Evolutionary conservation across 495 filamentous ascomycete species (phyloP).

Genomic region (Aspergillus cavernicola): DNA sequence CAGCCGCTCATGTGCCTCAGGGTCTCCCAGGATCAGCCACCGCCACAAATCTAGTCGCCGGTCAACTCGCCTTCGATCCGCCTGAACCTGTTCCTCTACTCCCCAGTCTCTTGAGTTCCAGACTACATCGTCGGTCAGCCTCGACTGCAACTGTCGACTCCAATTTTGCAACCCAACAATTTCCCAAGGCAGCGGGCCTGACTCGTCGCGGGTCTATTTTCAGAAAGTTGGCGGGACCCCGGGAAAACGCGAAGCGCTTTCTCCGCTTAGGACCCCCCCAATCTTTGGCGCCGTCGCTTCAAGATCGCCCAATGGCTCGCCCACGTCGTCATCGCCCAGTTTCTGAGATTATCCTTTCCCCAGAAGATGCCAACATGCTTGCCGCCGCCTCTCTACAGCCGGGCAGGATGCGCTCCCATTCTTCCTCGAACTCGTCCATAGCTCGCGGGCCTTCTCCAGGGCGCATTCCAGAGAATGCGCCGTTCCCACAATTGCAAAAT

Average conservation of each 20-base stretch:
- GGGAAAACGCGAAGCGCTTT: slow-evolving; percentile 49
- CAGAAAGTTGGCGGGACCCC: slow-evolving; percentile 45
- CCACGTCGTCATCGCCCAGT: slow-evolving; percentile 31
- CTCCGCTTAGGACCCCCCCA: slow-evolving; percentile 41
- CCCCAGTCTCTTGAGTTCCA: slow-evolving; percentile 25
- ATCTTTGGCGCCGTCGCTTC: slow-evolving; percentile 23
- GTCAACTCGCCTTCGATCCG: slow-evolving; percentile 19
- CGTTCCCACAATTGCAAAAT: slow-evolving; percentile 39
- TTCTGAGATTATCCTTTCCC: slow-evolving; percentile 42
- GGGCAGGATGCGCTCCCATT: slow-evolving; percentile 29
- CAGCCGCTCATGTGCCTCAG: slow-evolving; percentile 33
- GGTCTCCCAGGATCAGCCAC: slow-evolving; percentile 26
- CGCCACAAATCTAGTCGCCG: slow-evolving; percentile 17
- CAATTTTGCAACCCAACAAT: slow-evolving; percentile 24
- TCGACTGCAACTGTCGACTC: slow-evolving; percentile 14
- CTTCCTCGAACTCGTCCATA: slow-evolving; percentile 31
- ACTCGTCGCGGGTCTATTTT: slow-evolving; percentile 33
- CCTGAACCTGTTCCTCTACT: slow-evolving; percentile 21
- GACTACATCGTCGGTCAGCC: slow-evolving; percentile 24
- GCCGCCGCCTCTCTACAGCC: slow-evolving; percentile 19
- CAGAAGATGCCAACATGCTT: slow-evolving; percentile 29
- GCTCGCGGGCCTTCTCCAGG: slow-evolving; percentile 13
- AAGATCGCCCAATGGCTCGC: slow-evolving; percentile 19
- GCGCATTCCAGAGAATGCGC: slow-evolving; percentile 24
- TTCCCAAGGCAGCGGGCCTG: slow-evolving; percentile 22